Base-by-base conservation (phyloP, 371 early-diverging fungal genomes). In the Batkoa obscura region DNA sequence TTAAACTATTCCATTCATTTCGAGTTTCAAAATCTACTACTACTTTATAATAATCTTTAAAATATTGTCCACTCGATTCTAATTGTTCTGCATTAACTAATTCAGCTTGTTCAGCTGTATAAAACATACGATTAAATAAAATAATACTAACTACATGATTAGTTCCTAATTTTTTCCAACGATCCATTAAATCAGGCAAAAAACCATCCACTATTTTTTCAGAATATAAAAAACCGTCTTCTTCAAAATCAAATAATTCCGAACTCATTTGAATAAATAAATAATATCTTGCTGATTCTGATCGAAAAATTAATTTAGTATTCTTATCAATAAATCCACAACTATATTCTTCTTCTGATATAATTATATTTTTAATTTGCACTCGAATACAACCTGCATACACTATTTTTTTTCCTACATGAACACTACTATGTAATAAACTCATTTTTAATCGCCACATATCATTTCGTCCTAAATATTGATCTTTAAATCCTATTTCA, bases 181-280 rank as follows among this genome's bases (percentile, higher is more conserved):
- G 72, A 48, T 69, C 69, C 67, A 93, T 94, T 36, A 97, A 72
- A 39, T 90, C 85, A 0, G 90, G 88, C 6, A 94, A 64, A 63
- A 94, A 90, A 43, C 85, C 83, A 60, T 86, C 80, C 35, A 93
- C 78, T 0, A 83, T 86, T 65, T 88, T 90, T 67, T 91, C 94
- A 66, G 83, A 86, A 62, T 81, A 88, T 23, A 92, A 71, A 58
- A 93, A 88, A 3, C 94, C 94, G 62, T 94, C 94, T 59, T 94
- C 92, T 55, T 88, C 92, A 70, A 92, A 94, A 42, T 91, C 86
- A 87, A 88, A 88, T 90, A 94, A 92, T 69, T 95, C 97, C 41
- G 79, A 78, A 33, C 85, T 85, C 85, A 97, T 84, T 67, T 97
- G 95, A 36, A 97, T 78, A 63, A 94, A 88, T 12, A 97, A 70